Evolutionary conservation across 1,284 basidiomycete species (phyloP).

Genomic region (Xerocomus amazonicus): DNA sequence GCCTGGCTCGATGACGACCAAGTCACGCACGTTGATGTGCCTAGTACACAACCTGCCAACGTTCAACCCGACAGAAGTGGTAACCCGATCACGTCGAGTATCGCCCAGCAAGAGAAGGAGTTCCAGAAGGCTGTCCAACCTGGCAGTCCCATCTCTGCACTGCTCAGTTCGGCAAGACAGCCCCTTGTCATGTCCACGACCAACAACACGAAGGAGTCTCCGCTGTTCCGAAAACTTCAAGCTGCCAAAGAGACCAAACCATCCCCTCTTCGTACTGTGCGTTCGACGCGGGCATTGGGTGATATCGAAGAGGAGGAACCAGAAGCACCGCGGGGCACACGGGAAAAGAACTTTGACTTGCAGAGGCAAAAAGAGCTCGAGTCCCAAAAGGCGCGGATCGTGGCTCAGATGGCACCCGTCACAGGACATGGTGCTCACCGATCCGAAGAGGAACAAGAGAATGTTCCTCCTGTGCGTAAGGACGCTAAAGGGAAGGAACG

Average conservation of each 20-base stretch:
- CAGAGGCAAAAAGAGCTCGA: slow-evolving; percentile 70
- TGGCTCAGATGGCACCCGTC: slow-evolving; percentile 82
- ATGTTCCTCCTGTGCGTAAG: slow-evolving; percentile 37
- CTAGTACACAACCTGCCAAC: slow-evolving; percentile 26
- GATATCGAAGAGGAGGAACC: slow-evolving; percentile 51
- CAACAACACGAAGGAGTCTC: slow-evolving; percentile 46
- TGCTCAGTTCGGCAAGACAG: slow-evolving; percentile 85
- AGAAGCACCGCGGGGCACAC: slow-evolving; percentile 31
- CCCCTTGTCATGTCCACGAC: slow-evolving; percentile 74
- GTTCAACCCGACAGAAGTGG: slow-evolving; percentile 31
- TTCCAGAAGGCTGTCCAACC: slow-evolving; percentile 96
- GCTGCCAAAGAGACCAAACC: slow-evolving; percentile 38
- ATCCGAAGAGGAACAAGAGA: slow-evolving; percentile 43
- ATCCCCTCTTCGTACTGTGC: slow-evolving; percentile 37
- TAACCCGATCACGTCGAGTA: slow-evolving; percentile 50
- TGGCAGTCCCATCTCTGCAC: slow-evolving; percentile 88
- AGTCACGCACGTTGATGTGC: slow-evolving; percentile 39
- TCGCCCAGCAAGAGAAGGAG: slow-evolving; percentile 90
- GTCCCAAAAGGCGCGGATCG: slow-evolving; percentile 84
- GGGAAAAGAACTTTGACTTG: slow-evolving; percentile 48
- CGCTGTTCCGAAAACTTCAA: slow-evolving; percentile 54
- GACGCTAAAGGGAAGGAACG: slow-evolving; percentile 33
- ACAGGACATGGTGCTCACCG: slow-evolving; percentile 34
- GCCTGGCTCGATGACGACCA: slow-evolving; percentile 63
- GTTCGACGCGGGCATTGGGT: slow-evolving; percentile 40